Evolutionary conservation across 2,329 filamentous ascomycete species (phyloP).

Genomic region (Colletotrichum sp.): DNA sequence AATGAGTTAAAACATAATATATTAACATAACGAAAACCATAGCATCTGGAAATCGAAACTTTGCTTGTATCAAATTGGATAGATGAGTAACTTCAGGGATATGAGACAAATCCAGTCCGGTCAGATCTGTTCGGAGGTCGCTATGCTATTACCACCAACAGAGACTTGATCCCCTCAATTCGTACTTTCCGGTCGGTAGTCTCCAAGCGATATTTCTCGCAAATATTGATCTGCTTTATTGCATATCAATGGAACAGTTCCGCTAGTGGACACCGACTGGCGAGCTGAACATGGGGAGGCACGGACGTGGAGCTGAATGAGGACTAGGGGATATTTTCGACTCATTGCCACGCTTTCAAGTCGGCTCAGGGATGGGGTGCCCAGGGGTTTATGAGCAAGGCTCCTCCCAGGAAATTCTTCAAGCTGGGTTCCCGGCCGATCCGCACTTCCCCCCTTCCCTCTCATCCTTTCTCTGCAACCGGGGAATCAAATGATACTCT

Average conservation of each 20-base stretch:
- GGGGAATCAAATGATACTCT: neutral
- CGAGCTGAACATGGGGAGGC: neutral
- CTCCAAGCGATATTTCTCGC: neutral
- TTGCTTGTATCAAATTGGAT: neutral
- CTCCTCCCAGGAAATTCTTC: neutral
- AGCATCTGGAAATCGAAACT: neutral
- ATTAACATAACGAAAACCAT: neutral
- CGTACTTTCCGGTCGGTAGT: neutral
- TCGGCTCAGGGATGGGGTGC: neutral
- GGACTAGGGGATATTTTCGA: neutral
- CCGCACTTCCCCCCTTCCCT: neutral
- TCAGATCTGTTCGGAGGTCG: neutral
- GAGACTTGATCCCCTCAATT: neutral
- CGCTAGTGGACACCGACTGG: neutral
- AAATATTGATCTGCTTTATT: neutral
- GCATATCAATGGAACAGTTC: neutral
- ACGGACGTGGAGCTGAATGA: neutral
- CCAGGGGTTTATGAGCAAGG: neutral
- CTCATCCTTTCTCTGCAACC: neutral
- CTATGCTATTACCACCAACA: neutral
- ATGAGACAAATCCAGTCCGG: neutral
- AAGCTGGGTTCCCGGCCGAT: constrained; percentile 3
- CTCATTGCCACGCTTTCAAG: neutral
- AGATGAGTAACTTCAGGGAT: neutral
- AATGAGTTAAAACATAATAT: neutral